Evolutionary conservation across 2,329 filamentous ascomycete genomes (phyloP).

Genomic region (Penicillium glabrum): DNA sequence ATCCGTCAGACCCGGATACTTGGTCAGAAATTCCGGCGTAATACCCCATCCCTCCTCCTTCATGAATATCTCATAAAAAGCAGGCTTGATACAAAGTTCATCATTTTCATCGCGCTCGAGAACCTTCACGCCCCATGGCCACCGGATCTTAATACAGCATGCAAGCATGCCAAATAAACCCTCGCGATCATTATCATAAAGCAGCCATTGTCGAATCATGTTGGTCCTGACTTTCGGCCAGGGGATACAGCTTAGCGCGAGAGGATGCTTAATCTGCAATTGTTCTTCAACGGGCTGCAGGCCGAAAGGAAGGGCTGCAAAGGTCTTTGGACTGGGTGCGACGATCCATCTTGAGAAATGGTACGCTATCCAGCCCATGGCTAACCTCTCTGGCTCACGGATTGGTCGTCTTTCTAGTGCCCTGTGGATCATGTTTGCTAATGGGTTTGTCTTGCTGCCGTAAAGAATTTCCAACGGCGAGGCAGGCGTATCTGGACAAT

Average conservation of each 20-base stretch:
- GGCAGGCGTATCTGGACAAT: conserved; percentile 17
- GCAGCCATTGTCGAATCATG: conserved; percentile 24
- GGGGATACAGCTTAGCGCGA: conserved; percentile 19
- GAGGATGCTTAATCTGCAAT: conserved; percentile 18
- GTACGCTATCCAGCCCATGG: conserved; percentile 22
- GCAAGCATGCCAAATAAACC: conserved; percentile 15
- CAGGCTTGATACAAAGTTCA: conserved; percentile 15
- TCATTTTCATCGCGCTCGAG: conserved; percentile 22
- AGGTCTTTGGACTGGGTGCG: conserved; percentile 21
- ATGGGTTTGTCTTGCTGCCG: conserved; percentile 24
- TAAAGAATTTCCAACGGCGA: conserved; percentile 29
- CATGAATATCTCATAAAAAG: conserved; percentile 22
- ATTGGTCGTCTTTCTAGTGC: conserved; percentile 19
- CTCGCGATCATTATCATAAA: conserved; percentile 15
- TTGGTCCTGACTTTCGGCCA: conserved; percentile 26
- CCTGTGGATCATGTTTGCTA: conserved; percentile 26
- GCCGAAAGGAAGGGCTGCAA: conserved; percentile 17
- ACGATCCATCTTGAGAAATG: conserved; percentile 24
- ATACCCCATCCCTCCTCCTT: conserved; percentile 24
- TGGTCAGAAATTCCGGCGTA: conserved; percentile 25
- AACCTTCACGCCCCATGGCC: conserved; percentile 26
- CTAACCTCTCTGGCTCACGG: conserved; percentile 27
- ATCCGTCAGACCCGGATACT: conserved; percentile 22
- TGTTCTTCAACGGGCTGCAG: conserved; percentile 20
- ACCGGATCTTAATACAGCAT: conserved; percentile 26